phyloP scores from a whole-genome alignment of 129 eudicot species.

The Calendula officinalis region DNA sequence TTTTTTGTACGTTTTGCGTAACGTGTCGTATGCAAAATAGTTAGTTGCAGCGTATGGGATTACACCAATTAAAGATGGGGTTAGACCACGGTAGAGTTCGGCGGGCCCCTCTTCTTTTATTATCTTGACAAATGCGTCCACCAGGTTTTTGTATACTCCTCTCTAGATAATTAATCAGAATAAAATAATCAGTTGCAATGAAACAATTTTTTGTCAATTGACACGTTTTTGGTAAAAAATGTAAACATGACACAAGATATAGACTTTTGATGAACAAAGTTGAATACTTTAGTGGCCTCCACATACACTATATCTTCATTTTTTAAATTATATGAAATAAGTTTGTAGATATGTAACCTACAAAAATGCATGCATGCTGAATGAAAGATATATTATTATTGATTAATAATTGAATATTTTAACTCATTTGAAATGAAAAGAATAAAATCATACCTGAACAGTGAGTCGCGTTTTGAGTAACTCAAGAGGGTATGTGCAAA shows the following conservation, averaged over 20 bases:
- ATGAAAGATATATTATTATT: background rate
- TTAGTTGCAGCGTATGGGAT: conserved; percentile 87
- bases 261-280: too few relatives aligned
- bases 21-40: conserved; percentile 85
- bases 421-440: background rate
- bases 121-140: conserved; percentile 79
- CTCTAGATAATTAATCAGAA: conserved; percentile 41
- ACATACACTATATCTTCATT: background rate
- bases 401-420: background rate
- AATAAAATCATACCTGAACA: conserved; percentile 51
- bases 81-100: conserved; percentile 85
- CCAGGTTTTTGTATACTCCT: conserved; percentile 63
- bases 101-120: conserved; percentile 72
- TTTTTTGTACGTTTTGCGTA: conserved; percentile 62
- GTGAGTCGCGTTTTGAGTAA: conserved; percentile 85
- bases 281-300: too few relatives aligned
- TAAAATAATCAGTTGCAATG: background rate
- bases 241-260: too few relatives aligned
- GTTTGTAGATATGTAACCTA: background rate
- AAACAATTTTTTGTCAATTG: too few relatives aligned
- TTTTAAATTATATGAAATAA: background rate
- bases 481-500: conserved; percentile 86
- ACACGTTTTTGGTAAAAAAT: too few relatives aligned
- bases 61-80: conserved; percentile 82
- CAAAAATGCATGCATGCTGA: background rate